Evolutionary conservation across 164 flowering plant genomes (phyloP).

Genomic region (Vitis rupestris): DNA sequence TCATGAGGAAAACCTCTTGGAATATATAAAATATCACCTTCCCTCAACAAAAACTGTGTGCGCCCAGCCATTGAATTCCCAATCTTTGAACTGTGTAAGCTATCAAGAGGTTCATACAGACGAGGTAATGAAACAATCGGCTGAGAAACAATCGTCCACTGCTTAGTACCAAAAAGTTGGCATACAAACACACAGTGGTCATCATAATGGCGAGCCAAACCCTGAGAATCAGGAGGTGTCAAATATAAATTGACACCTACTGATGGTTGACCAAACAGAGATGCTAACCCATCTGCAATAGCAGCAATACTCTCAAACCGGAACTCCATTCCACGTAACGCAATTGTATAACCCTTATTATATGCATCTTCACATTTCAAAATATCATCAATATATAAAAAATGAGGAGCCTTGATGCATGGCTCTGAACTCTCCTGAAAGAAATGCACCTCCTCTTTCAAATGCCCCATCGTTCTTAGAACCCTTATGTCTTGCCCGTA

Average conservation of each 20-base stretch:
- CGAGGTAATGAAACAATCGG: conserved; percentile 53
- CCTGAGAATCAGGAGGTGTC: conserved; percentile 79
- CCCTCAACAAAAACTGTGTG: conserved; percentile 43
- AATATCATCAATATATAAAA: conserved; percentile 25
- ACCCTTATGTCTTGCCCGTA: conserved; percentile 72
- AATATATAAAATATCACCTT: conserved; percentile 77
- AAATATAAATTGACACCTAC: conserved; percentile 73
- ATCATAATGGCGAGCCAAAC: conserved; percentile 72
- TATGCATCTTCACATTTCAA: conserved; percentile 52
- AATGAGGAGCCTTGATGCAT: conserved; percentile 15
- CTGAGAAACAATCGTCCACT: conserved; percentile 47
- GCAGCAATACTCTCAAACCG: conserved; percentile 53
- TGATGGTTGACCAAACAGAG: conserved; percentile 78
- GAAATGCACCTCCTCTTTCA: conserved; percentile 51
- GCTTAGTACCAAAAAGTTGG: conserved; percentile 63
- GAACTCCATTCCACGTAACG: conserved; percentile 78
- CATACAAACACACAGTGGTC: conserved; percentile 86
- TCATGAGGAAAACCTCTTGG: conserved; percentile 83
- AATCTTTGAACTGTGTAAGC: conserved; percentile 17
- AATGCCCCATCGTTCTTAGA: conserved; percentile 37
- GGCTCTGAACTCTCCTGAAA: conserved; percentile 21
- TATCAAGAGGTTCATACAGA: conserved; percentile 49
- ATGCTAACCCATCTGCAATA: conserved; percentile 55
- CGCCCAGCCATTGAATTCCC: conserved; percentile 16
- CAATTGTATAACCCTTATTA: conserved; percentile 65